Percentiles rank a stretch among this genome's conserved stretches.
Evolutionary conservation across 2,329 filamentous ascomycete genomes (phyloP).

Genomic region (Pseudocercospora eumusae): DNA sequence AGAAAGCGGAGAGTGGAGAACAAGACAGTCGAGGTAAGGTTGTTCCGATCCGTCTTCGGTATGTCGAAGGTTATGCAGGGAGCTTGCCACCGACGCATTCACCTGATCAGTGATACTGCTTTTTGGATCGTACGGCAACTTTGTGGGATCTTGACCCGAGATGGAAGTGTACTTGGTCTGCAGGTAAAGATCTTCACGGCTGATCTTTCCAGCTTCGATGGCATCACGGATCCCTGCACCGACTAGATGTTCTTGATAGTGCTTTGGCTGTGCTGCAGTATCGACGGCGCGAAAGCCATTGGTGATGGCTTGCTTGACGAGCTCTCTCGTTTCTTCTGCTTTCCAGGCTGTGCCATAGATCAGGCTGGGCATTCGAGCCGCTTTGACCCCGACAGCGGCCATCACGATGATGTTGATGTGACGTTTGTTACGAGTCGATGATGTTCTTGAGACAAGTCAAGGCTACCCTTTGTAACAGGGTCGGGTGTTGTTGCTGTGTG

Average conservation of each 20-base stretch:
- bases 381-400: constrained; percentile 18
- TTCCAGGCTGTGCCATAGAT: constrained; percentile 91
- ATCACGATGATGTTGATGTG: constrained; percentile 22
- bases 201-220: constrained; percentile 58
- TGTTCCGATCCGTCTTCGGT: constrained; percentile 42
- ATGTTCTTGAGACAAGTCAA: constrained; percentile 7
- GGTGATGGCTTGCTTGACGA: constrained; percentile 68
- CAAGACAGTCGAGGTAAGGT: constrained; percentile 58
- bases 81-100: constrained; percentile 65
- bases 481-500: constrained; percentile 5
- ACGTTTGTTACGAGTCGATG: constrained; percentile 2
- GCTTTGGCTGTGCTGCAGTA: constrained; percentile 71
- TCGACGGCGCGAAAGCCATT: constrained; percentile 73
- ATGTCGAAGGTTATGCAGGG: constrained; percentile 61
- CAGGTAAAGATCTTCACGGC: constrained; percentile 65
- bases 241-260: constrained; percentile 74
- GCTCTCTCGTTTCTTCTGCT: constrained; percentile 63
- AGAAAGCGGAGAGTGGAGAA: constrained; percentile 60
- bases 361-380: constrained; percentile 45
- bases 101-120: constrained; percentile 65
- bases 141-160: constrained; percentile 59
- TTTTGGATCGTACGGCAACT: constrained; percentile 64
- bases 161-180: constrained; percentile 82
- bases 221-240: constrained; percentile 66
- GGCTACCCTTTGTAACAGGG: constrained; percentile 20